Evolutionary conservation across 768 basidiomycete genomes (phyloP).

Genomic region (Agaricus blazei): DNA sequence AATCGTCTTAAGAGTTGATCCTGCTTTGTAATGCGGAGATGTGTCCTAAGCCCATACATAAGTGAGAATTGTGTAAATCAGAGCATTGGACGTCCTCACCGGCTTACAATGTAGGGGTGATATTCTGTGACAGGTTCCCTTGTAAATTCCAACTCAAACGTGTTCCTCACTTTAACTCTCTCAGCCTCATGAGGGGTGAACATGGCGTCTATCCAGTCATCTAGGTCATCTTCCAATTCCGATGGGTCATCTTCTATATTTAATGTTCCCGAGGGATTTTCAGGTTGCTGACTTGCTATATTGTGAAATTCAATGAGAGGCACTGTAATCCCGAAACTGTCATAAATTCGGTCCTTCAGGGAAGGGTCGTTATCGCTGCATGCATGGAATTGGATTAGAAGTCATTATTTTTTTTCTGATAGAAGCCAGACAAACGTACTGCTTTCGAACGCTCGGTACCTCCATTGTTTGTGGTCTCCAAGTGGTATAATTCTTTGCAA

Average conservation of each 20-base stretch:
- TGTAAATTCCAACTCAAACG: constrained; percentile 10
- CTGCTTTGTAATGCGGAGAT: constrained; percentile 27
- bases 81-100: constrained; percentile 14
- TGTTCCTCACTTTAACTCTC: not conserved
- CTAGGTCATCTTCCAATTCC: not conserved
- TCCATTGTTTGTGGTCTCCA: constrained; percentile 20
- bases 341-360: constrained; percentile 23
- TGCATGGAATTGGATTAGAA: not conserved
- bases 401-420: not conserved
- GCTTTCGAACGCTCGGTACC: constrained; percentile 17
- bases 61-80: not conserved
- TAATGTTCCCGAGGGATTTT: no score
- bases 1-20: constrained; percentile 22
- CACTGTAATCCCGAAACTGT: constrained; percentile 27
- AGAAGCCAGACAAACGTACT: constrained; percentile 24
- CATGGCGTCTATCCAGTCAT: not conserved
- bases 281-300: constrained; percentile 12
- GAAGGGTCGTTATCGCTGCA: not conserved
- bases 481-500: constrained; percentile 23
- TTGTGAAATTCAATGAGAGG: constrained; percentile 30
- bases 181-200: not conserved
- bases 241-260: not conserved
- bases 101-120: constrained; percentile 32
- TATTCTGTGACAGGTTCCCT: constrained; percentile 14
- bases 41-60: constrained; percentile 20